Base-by-base conservation (phyloP, 345 rosid genomes). In the Boechera stricta region DNA sequence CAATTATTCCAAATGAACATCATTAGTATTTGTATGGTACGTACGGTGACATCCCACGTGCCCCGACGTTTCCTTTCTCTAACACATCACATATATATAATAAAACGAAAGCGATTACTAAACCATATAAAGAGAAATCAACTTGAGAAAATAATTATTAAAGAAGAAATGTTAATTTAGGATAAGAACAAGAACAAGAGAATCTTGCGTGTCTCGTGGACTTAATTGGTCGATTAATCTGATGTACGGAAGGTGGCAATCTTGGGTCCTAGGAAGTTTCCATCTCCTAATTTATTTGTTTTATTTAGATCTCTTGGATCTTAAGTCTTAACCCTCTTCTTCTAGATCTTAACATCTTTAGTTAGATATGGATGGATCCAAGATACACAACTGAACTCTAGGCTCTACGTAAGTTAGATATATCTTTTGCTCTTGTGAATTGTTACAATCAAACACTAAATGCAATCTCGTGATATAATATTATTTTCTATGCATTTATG, bases 41-140 rank as follows among this genome's bases (percentile, higher is more conserved):
- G 80, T 76, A 54, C 57, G 70, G 75, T 76, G 75, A 76, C 80
- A 76, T 42, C 75, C 75, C 80, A 69, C 80, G 75, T 76, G 80
- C 64, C 74, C 57, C 69, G 31, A 68, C 63, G 68, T 69, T 69
- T 51, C 47, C 64, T 69, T 49, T 41, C 64, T 26, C 52, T 59
- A 69, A 51, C 74, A 75, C 67, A 57, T 31, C 4, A 49, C 73
- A 74, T 74, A 56, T 29, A 8, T 45, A 24, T n/a, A 60, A 36
- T 53, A 8, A 24, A 67, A 60, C 38, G 63, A 68, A 68, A 68
- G 39, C 47, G 6, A 76, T 76, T 41, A 61, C 35, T 48, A 41
- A 68, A 58, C 45, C 26, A 75, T 26, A 38, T 18, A 33, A 13
- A 32, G 6, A 67, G 15, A 58, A 68, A 45, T 66, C 68, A 59